Base-by-base conservation (phyloP, 805 yeast genomes). In the Candida odintsovae region DNA sequence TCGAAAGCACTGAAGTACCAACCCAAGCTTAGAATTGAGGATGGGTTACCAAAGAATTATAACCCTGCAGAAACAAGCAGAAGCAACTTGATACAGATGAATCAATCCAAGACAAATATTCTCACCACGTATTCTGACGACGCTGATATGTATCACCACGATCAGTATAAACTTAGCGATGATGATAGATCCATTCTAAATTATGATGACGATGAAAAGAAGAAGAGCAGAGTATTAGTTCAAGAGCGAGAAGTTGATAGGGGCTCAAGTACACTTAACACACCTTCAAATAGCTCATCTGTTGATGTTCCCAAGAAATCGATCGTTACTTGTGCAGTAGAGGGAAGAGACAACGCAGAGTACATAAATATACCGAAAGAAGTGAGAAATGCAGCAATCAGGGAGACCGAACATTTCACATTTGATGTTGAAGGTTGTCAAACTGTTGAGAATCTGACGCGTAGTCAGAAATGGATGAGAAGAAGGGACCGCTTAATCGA, bases 131-230 rank as follows among this genome's bases (percentile, higher is more conserved):
- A 48, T 37, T 25, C 25, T 8, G 50, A 43, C 13, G 28, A 35
- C 16, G 48, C 57, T 2, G 26, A 20, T 2, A 37, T 51, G 0
- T 55, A 55, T 29, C 26, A 35, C 5, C 49, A 48, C 31, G 46
- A n/a, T 1, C 40, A 51, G 8, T 55, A 55, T 35, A 42, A 37
- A 2, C 40, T 50, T 15, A 52, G 56, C 29, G 56, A 52, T 38
- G 56, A 54, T 38, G 58, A 54, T 29, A 20, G 38, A 8, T 49
- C 49, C 10, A 43, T 51, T 19, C 25, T 51, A 12, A 43, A 25
- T 31, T 40, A 29, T 4, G 50, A 43, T 6, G 10, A 42, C 3
- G 16, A 31, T 2, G 21, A 18, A 33, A 16, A 18, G 13, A 33
- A 19, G 26, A 37, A 37, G 26, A 15, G n/a, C 4, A 13, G n/a